Conservation (phyloP, 495 filamentous ascomycete species). For the Aspergillus incahuasiensis region DNA sequence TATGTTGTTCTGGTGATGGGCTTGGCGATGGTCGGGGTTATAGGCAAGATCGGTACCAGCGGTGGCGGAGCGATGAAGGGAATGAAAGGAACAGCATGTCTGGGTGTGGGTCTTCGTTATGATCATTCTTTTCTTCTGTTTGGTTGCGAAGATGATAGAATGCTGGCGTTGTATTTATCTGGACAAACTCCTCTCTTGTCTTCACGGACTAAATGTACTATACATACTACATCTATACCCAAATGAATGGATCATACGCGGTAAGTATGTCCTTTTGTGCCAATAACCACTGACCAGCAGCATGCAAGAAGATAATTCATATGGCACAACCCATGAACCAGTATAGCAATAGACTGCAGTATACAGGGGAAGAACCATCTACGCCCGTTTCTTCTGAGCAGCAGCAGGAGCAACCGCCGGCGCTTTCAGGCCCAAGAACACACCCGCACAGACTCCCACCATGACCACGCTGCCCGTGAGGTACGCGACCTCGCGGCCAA, state of each 20-base stretch:
- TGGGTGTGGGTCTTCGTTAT: neutral
- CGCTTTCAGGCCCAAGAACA: constrained; percentile 60
- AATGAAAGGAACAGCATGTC: neutral
- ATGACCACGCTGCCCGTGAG: constrained; percentile 74
- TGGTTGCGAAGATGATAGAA: neutral
- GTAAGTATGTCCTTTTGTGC: neutral
- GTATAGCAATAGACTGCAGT: neutral
- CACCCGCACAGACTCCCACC: constrained; percentile 63
- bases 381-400: constrained; percentile 8
- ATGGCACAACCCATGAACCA: too few species aligned
- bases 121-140: neutral
- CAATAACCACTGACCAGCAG: constrained; percentile 3
- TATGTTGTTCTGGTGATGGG: neutral
- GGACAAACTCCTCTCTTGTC: constrained; percentile 7
- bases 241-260: neutral
- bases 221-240: neutral
- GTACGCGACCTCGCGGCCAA: constrained; percentile 82
- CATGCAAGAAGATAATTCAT: too few species aligned
- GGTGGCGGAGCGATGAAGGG: neutral
- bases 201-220: neutral
- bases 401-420: constrained; percentile 18
- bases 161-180: neutral
- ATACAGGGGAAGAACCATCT: neutral
- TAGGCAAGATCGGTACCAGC: neutral
- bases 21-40: neutral